Evolutionary conservation across 1,284 basidiomycete species (phyloP), one percentile per base, ranked within the genome.

Genomic region (Inonotus obliquus): DNA sequence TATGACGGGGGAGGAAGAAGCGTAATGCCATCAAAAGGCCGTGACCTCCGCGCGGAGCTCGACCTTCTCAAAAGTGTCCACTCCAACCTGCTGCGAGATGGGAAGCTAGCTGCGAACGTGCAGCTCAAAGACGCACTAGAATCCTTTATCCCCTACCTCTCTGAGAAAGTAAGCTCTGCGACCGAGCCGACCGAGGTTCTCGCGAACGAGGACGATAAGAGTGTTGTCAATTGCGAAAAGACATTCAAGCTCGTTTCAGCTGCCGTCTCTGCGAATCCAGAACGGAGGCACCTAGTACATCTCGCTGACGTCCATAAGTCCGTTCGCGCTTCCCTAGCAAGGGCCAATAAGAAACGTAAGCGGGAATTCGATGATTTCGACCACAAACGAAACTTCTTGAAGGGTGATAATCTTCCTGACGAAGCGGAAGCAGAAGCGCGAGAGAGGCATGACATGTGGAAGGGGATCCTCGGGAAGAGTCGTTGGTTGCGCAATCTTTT

Each of bases 271-370:
- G 53, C 65, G 0, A 65, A 61, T 10, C 65, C 68, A 1, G 64
- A 64, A 2, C 51, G 59, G 1, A 73, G 79, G 14, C 68, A 70
- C 14, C 71, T 81, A 0, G 74, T 80, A 25, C 77, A 80, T 67
- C 68, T 82, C 35, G 67, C 73, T 45, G 80, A 81, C 63, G 79
- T 80, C 1, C 79, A 79, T 63, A 67, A 68, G 27, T 80, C 79
- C 0, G 78, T 82, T 5, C 52, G 67, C 52, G 65, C 59, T 39
- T 63, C 61, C 7, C 51, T 59, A 19, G 54, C 54, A 35, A 61
- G 35, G 25, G 59, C 52, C 19, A 29, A 7, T 21, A 14, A 21
- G 27, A 17, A 41, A 17, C 23, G 14, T 13, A 27, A 25, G 11
- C 23, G 41, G 13, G 11, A 35, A 19, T 25, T 41, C 37, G 59